Percentiles rank a stretch among this genome's conserved stretches.
phyloP scores from a whole-genome alignment of 2,329 filamentous ascomycete species.

The Rhynchosporium agropyri region DNA sequence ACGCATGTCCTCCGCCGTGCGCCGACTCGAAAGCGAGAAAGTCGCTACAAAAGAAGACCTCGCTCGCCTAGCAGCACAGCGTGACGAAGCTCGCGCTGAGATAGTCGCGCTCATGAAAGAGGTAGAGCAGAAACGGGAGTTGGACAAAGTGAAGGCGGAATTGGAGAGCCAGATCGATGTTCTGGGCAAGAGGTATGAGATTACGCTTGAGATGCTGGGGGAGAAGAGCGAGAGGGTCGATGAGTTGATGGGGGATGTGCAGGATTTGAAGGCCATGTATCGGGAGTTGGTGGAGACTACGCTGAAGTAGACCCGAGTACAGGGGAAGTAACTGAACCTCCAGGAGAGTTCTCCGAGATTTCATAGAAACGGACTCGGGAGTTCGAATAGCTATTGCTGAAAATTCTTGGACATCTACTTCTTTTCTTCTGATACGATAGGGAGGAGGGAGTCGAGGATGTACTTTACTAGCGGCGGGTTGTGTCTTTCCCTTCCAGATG shows the following conservation, averaged over 20 bases:
- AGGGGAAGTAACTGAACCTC: no score
- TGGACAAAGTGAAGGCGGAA: conserved; percentile 60
- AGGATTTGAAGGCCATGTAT: conserved; percentile 96
- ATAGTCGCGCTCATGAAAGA: conserved; percentile 91
- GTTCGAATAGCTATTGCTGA: neutral
- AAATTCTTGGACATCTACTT: neutral
- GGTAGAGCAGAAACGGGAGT: conserved; percentile 67
- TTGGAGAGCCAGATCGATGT: conserved; percentile 70
- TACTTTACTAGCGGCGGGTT: neutral
- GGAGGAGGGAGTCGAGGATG: neutral
- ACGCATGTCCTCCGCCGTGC: conserved; percentile 90
- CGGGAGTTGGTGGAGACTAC: conserved; percentile 87
- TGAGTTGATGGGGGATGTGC: conserved; percentile 84
- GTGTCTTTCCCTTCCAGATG: neutral
- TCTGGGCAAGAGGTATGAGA: conserved; percentile 80
- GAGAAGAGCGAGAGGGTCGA: conserved; percentile 97
- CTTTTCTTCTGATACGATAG: conserved; percentile 6
- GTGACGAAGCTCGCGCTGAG: conserved; percentile 88
- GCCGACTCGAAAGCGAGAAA: conserved; percentile 88
- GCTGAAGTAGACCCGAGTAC: conserved; percentile 56
- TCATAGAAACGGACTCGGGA: neutral
- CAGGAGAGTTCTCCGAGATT: neutral
- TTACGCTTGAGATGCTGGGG: conserved; percentile 89
- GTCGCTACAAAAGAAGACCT: conserved; percentile 87
- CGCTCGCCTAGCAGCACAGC: conserved; percentile 74